Percentiles rank a stretch among this genome's conserved stretches.
phyloP scores from a whole-genome alignment of 2,329 filamentous ascomycete genomes.

The Tolypocladium pustulatum region DNA sequence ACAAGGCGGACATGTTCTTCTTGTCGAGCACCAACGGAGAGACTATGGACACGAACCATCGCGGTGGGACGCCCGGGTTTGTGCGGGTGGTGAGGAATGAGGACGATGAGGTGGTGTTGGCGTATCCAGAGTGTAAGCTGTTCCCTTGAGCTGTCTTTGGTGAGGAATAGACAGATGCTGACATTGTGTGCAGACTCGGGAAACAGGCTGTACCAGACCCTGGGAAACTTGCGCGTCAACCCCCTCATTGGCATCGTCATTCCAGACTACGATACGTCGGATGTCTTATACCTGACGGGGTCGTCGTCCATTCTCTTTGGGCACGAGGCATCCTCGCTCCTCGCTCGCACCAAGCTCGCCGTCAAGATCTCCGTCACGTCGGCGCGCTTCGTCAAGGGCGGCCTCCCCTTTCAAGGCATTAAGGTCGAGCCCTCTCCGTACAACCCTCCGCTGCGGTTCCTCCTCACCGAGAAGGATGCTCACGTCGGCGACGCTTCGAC shows the following conservation, averaged over 20 bases:
- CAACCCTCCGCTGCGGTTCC: slow-evolving; percentile 60
- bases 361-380: slow-evolving; percentile 55
- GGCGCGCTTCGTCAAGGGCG: slow-evolving; percentile 50
- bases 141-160: neutral
- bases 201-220: slow-evolving; percentile 72
- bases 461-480: slow-evolving; percentile 43
- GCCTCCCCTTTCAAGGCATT: slow-evolving; percentile 57
- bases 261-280: slow-evolving; percentile 62
- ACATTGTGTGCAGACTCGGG: slow-evolving; percentile 44
- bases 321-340: slow-evolving; percentile 45
- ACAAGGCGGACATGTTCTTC: slow-evolving; percentile 65
- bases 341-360: slow-evolving; percentile 63
- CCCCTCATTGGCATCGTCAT: slow-evolving; percentile 60
- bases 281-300: slow-evolving; percentile 68
- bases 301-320: slow-evolving; percentile 55
- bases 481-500: slow-evolving; percentile 5
- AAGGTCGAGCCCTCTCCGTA: slow-evolving; percentile 59
- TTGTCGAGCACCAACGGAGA: slow-evolving; percentile 54
- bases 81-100: slow-evolving; percentile 54
- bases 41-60: slow-evolving; percentile 77
- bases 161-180: neutral
- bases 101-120: slow-evolving; percentile 35
- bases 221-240: slow-evolving; percentile 63
- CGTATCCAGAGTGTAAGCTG: slow-evolving; percentile 64
- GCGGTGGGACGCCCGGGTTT: slow-evolving; percentile 67